A percentile compares a stretch with the other conserved stretches of the same genome.
These are phyloP conservation scores for Fusarium luffae DNA, from an alignment of 2,329 filamentous ascomycete species.

Conservation along the genomic window DNA sequence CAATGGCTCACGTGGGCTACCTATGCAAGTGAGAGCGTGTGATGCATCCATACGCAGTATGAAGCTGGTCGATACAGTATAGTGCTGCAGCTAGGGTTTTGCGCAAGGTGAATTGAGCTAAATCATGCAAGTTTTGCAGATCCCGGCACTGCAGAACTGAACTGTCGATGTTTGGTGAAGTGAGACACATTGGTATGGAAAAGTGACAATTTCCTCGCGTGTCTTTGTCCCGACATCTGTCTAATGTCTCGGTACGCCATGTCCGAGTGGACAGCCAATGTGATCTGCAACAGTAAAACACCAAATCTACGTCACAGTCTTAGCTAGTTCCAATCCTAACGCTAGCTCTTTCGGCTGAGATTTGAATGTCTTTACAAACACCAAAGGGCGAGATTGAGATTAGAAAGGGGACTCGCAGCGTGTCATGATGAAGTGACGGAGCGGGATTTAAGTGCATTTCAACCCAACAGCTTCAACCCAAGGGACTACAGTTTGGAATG, in stretches of 20 bases:
- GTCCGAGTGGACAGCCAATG: slow-evolving; percentile 4
- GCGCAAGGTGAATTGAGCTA: slow-evolving; percentile 20
- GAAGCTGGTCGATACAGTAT: slow-evolving; percentile 8
- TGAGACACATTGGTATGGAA: slow-evolving; percentile 25
- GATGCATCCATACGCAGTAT: slow-evolving; percentile 8
- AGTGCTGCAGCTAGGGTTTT: slow-evolving; percentile 12
- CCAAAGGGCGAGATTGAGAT: neutral
- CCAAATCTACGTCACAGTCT: slow-evolving; percentile 27
- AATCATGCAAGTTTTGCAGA: slow-evolving; percentile 26
- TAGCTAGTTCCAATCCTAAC: neutral
- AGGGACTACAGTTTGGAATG: slow-evolving; percentile 30
- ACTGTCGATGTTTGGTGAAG: slow-evolving; percentile 16
- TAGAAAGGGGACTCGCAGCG: slow-evolving; percentile 9
- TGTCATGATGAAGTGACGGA: neutral
- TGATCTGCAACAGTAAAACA: slow-evolving; percentile 19
- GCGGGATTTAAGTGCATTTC: slow-evolving; percentile 1
- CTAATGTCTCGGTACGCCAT: slow-evolving; percentile 26
- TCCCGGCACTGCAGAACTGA: slow-evolving; percentile 22
- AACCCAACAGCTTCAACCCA: slow-evolving; percentile 1
- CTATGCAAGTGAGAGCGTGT: slow-evolving; percentile 27
- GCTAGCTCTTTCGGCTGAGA: slow-evolving; percentile 10
- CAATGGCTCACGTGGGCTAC: slow-evolving; percentile 18
- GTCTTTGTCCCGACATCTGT: slow-evolving; percentile 25
- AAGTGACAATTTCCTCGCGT: slow-evolving; percentile 16
- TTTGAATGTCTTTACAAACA: slow-evolving; percentile 35